phyloP scores from a whole-genome alignment of 2,329 filamentous ascomycete species.

The Fusarium chaquense region DNA sequence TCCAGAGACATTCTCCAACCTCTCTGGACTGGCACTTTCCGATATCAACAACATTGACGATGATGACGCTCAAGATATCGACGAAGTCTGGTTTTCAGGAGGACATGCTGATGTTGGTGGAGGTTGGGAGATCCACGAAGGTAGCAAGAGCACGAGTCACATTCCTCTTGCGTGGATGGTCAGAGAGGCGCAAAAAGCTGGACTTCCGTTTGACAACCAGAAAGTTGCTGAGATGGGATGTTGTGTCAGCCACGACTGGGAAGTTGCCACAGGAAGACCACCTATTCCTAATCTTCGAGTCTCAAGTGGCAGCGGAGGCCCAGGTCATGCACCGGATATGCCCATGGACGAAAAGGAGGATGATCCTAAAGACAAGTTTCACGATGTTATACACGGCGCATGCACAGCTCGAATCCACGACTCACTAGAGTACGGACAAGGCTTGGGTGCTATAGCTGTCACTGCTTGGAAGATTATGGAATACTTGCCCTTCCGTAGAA shows the following conservation, averaged over 20 bases:
- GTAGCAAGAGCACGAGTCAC: conserved; percentile 74
- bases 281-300: conserved; percentile 51
- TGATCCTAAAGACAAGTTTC: conserved; percentile 58
- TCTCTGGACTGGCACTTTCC: conserved; percentile 47
- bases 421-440: conserved; percentile 73
- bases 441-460: conserved; percentile 67
- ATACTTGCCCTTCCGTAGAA: conserved; percentile 82
- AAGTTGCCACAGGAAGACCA: conserved; percentile 21
- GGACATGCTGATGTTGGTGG: conserved; percentile 84
- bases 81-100: conserved; percentile 85
- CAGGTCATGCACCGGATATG: conserved; percentile 35
- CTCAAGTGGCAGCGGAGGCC: conserved; percentile 37
- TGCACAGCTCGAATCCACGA: conserved; percentile 73
- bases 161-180: conserved; percentile 79
- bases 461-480: conserved; percentile 83
- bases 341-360: conserved; percentile 44
- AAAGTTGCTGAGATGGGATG: conserved; percentile 77
- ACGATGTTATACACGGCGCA: conserved; percentile 68
- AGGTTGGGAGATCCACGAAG: conserved; percentile 72
- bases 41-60: conserved; percentile 57
- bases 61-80: conserved; percentile 74
- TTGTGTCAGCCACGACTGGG: conserved; percentile 25
- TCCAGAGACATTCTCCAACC: conserved; percentile 48
- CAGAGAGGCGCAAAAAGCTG: conserved; percentile 68
- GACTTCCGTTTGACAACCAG: conserved; percentile 75